Evolutionary conservation across 768 basidiomycete species (phyloP), one percentile per base, ranked within the genome.

Genomic region (Auricularia auricula-judae): DNA sequence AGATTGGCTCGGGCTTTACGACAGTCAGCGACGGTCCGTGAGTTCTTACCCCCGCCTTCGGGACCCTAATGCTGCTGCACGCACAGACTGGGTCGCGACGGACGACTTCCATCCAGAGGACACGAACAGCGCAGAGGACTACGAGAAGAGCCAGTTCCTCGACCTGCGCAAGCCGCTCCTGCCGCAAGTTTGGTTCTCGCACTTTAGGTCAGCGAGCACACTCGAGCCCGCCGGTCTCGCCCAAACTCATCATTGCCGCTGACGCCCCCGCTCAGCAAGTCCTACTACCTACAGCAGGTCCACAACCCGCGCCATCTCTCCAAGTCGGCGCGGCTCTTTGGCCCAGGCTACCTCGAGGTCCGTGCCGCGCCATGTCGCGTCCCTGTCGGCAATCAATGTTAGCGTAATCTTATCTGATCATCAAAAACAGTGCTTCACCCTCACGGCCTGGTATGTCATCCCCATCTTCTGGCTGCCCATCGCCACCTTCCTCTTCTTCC

Each of bases 201-300:
- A 93, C 74, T 97, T 91, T 72, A 89, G 86, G 88, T 86, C 65
- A 33, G 80, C 29, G 29, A 29, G 39, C 39, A 7, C 39, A 42
- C 16, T 51, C 36, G 11, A 14, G 33, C 16, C 61, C 47, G 62
- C 34, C 56, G 16, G 61, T 18, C 59, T 34, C 34, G 34, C 39
- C 35, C 35, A 14, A 16, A 8, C 8, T 42, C 16, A 39, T 23
- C n/a, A 29, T 16, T n/a, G n/a, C 16, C 14, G 61, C 44, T n/a
- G 21, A 39, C n/a, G 12, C 21, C 4, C 11, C 54, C 64, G 59
- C 71, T 54, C 65, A 91, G 91, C 72, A 99, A 99, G 80, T 84
- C 89, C 3, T 98, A 94, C 74, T 99, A 99, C 73, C 79, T 99
- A 61, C 84, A 92, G 70, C 97, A 99, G 74, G 91, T 99, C 0